These are phyloP conservation scores for Haplographium delicatum DNA, from an alignment of 495 filamentous ascomycete species.

Conservation along the genomic window DNA sequence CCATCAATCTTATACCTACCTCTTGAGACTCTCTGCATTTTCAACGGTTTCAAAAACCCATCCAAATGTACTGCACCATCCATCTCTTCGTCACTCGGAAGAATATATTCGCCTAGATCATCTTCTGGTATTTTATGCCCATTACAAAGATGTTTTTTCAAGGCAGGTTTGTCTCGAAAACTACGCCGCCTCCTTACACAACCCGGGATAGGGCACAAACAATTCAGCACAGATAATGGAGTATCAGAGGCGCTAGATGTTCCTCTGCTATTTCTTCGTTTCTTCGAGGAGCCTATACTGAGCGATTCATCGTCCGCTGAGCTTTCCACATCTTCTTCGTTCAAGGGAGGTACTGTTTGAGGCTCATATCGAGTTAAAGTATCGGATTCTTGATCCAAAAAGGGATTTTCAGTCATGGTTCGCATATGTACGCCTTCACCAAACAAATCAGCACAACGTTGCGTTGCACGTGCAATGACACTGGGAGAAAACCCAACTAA, in stretches of 20 bases:
- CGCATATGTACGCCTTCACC: constrained; percentile 57
- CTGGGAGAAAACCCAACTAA: constrained; percentile 57
- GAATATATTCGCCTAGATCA: constrained; percentile 24
- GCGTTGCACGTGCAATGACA: constrained; percentile 58
- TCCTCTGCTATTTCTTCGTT: neutral
- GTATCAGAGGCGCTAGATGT: neutral
- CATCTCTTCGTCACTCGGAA: constrained; percentile 45
- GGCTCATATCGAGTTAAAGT: constrained; percentile 30
- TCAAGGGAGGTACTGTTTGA: constrained; percentile 22
- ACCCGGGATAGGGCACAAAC: constrained; percentile 28
- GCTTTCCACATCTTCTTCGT: neutral
- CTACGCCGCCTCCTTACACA: constrained; percentile 29
- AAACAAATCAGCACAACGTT: constrained; percentile 68
- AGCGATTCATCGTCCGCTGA: neutral
- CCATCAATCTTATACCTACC: constrained; percentile 3
- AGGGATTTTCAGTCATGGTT: constrained; percentile 43
- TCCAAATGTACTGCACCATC: constrained; percentile 48
- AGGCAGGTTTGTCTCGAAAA: constrained; percentile 26
- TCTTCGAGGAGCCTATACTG: neutral
- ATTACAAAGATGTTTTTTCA: constrained; percentile 31
- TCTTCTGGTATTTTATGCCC: constrained; percentile 29
- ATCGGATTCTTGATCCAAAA: constrained; percentile 8
- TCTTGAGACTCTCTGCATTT: neutral
- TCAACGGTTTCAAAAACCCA: constrained; percentile 35
- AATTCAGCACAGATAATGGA: neutral